A percentile compares a stretch with the other conserved stretches of the same genome.
phyloP scores from a whole-genome alignment of 2,329 filamentous ascomycete species.

The Teratosphaeria epicoccoides region DNA sequence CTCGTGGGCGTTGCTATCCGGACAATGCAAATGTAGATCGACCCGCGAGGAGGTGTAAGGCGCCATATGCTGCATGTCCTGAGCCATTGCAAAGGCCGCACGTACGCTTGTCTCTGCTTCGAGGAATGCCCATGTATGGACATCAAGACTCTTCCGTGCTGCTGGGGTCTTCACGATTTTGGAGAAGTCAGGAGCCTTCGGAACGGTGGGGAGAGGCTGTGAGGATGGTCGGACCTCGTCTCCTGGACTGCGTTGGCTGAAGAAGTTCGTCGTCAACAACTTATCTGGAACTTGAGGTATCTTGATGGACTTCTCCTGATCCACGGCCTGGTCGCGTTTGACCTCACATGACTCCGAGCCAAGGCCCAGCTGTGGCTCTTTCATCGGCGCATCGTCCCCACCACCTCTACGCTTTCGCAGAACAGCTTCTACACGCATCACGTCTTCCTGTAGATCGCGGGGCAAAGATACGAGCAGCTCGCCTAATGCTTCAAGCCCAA shows the following conservation, averaged over 20 bases:
- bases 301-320: background rate
- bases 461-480: constrained; percentile 3
- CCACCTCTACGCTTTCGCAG: background rate
- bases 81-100: constrained; percentile 14
- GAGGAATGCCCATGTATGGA: constrained; percentile 11
- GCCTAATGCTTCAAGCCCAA: constrained; percentile 1
- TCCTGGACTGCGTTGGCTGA: background rate
- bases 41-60: constrained; percentile 19
- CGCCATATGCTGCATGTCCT: constrained; percentile 6
- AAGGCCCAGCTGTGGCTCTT: background rate
- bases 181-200: too few relatives aligned
- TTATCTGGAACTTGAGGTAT: background rate
- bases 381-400: background rate
- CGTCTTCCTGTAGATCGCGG: constrained; percentile 6
- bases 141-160: background rate
- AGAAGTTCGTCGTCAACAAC: background rate
- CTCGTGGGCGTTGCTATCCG: constrained; percentile 42
- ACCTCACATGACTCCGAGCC: background rate
- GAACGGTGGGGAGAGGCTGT: background rate
- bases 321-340: background rate
- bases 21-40: constrained; percentile 39
- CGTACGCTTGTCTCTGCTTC: constrained; percentile 19
- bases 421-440: background rate
- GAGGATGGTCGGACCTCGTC: background rate
- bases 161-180: background rate